Evolutionary conservation across 73 alveolate genomes (phyloP).

Genomic region (Stentor coeruleus): DNA sequence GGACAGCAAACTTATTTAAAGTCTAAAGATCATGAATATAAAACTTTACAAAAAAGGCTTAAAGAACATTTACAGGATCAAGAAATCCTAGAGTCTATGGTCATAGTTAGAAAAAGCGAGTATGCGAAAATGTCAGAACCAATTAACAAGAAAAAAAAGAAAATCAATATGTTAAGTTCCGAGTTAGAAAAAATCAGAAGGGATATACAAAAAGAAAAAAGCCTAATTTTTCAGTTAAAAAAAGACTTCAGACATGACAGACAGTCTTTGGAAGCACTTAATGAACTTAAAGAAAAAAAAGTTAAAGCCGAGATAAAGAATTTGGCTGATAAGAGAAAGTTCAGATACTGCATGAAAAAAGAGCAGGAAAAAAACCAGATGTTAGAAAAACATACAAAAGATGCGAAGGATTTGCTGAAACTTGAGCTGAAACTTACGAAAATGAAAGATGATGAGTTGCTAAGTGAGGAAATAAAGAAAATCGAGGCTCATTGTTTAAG

Average conservation of each 20-base stretch:
- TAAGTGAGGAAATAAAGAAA: no score
- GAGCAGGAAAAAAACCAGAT: not conserved
- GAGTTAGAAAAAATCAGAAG: not conserved
- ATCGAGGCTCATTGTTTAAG: no score
- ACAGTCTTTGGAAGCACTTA: not conserved
- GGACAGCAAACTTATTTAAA: not conserved
- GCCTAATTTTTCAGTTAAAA: not conserved
- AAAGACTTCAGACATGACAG: not conserved
- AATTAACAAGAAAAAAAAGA: not conserved
- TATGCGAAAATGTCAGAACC: not conserved
- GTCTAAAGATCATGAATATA: not conserved
- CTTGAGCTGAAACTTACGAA: not conserved
- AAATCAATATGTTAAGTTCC: not conserved
- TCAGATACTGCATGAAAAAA: not conserved
- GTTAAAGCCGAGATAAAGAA: not conserved
- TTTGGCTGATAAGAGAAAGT: not conserved
- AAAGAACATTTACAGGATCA: not conserved
- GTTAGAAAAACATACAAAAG: not conserved
- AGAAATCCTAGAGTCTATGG: slow-evolving; percentile 1
- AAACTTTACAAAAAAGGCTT: not conserved
- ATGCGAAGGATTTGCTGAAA: not conserved
- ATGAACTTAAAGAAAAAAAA: not conserved
- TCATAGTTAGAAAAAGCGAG: not conserved
- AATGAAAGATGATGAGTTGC: no score
- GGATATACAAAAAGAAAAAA: not conserved